Evolutionary conservation across 208 protist genomes (phyloP).

Genomic region (Jaenimonas drosophilae): DNA sequence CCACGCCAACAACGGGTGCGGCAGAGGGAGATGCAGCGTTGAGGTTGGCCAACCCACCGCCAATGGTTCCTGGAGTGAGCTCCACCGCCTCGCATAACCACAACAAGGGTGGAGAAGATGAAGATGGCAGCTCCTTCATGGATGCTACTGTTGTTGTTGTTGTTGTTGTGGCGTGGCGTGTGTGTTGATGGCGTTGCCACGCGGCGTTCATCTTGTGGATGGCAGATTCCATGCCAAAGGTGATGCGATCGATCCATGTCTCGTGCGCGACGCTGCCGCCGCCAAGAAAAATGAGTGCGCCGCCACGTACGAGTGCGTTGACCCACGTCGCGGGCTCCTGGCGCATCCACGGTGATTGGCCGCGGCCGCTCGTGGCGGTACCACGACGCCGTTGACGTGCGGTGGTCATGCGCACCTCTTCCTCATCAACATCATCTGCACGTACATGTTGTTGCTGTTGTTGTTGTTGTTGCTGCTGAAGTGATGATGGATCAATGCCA

Average conservation of each 20-base stretch:
- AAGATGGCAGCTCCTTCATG: not conserved
- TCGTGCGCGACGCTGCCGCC: slow-evolving; percentile 44
- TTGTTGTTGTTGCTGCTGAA: too few species aligned
- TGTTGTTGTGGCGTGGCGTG: not conserved
- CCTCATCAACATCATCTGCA: too few species aligned
- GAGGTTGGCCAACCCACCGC: too few species aligned
- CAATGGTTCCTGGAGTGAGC: too few species aligned
- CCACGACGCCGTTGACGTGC: not conserved
- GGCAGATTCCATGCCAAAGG: slow-evolving; percentile 19
- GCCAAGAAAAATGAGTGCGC: slow-evolving; percentile 46
- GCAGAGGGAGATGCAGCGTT: too few species aligned
- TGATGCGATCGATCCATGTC: slow-evolving; percentile 54
- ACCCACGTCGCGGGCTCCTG: slow-evolving; percentile 62
- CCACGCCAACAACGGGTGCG: too few species aligned
- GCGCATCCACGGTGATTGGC: too few species aligned
- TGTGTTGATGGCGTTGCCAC: slow-evolving; percentile 4
- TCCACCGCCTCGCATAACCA: too few species aligned
- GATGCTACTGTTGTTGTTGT: not conserved
- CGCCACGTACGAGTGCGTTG: slow-evolving; percentile 46
- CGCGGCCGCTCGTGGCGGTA: not conserved
- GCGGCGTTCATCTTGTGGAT: slow-evolving; percentile 4
- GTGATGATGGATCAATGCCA: too few species aligned
- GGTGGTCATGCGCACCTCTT: too few species aligned
- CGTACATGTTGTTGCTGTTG: too few species aligned
- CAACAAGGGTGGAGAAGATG: too few species aligned